Percentiles rank a stretch among this genome's conserved stretches.
phyloP scores from a whole-genome alignment of 768 basidiomycete genomes.

The Lactarius akahatsu region DNA sequence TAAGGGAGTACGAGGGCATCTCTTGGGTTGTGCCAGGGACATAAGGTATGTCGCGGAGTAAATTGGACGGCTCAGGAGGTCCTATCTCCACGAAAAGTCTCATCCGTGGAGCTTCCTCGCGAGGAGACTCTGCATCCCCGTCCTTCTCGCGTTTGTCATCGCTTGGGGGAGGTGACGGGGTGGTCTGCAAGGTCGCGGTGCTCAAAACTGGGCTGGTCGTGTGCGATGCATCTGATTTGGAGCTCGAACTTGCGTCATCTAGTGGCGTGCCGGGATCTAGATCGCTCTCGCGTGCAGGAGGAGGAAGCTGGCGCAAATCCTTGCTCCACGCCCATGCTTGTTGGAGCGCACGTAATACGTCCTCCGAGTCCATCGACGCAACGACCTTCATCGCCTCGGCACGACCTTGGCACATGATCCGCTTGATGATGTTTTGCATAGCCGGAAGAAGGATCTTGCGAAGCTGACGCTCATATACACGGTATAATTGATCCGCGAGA shows the following conservation, averaged over 20 bases:
- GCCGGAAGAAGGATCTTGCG: conserved; percentile 60
- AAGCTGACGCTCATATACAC: conserved; percentile 58
- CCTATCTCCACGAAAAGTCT: conserved; percentile 49
- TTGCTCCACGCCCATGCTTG: conserved; percentile 70
- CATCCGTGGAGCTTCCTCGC: conserved; percentile 31
- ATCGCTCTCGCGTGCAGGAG: conserved; percentile 11
- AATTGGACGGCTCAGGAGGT: conserved; percentile 56
- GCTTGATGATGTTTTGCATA: conserved; percentile 67
- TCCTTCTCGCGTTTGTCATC: conserved; percentile 41
- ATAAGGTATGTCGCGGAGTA: conserved; percentile 67
- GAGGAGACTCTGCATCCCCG: conserved; percentile 34
- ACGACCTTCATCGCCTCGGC: conserved; percentile 58
- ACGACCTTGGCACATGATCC: conserved; percentile 61
- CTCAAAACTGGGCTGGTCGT: conserved; percentile 72
- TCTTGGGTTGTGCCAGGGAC: conserved; percentile 62
- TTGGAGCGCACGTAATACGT: conserved; percentile 55
- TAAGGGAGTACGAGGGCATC: conserved; percentile 36
- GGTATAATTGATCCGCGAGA: conserved; percentile 64
- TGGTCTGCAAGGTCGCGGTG: conserved; percentile 73
- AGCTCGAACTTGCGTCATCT: conserved; percentile 50
- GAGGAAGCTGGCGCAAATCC: conserved; percentile 52
- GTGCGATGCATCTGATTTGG: conserved; percentile 54
- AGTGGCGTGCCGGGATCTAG: conserved; percentile 30
- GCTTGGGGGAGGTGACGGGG: conserved; percentile 68
- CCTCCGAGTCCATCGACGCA: conserved; percentile 56